Conservation (phyloP, 2,329 filamentous ascomycete genomes). For the Cephalotrichum gorgonifer region DNA sequence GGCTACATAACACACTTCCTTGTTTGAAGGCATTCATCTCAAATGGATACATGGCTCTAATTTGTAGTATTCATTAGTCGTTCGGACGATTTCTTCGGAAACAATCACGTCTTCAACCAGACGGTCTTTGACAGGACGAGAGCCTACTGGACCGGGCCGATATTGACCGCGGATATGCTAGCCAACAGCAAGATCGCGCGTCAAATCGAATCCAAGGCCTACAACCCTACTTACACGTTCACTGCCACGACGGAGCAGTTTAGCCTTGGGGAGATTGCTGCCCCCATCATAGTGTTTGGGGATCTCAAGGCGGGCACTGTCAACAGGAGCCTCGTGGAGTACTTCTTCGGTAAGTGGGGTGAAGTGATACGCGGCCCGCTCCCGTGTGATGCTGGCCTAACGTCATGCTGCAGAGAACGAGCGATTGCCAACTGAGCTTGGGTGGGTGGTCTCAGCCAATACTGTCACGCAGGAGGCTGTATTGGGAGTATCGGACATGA, state of each 20-base stretch:
- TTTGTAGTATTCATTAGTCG: conserved; percentile 20
- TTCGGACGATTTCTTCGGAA: conserved; percentile 36
- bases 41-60: neutral
- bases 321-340: conserved; percentile 26
- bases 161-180: conserved; percentile 28
- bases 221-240: conserved; percentile 38
- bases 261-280: conserved; percentile 38
- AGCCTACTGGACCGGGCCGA: conserved; percentile 32
- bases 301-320: conserved; percentile 28
- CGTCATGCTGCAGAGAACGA: neutral
- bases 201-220: conserved; percentile 29
- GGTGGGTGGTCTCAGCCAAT: neutral
- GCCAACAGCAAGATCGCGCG: conserved; percentile 35
- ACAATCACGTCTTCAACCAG: conserved; percentile 41
- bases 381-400: neutral
- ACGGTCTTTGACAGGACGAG: conserved; percentile 34
- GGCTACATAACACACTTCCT: neutral
- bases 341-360: conserved; percentile 30
- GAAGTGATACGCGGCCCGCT: neutral
- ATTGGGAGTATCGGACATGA: neutral
- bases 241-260: conserved; percentile 29
- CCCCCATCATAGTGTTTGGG: conserved; percentile 39
- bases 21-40: neutral
- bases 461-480: neutral
- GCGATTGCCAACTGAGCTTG: neutral